These are phyloP conservation scores for Bocquillonia castaneifolia DNA, from an alignment of 441 rosid species.

Conservation along the genomic window DNA sequence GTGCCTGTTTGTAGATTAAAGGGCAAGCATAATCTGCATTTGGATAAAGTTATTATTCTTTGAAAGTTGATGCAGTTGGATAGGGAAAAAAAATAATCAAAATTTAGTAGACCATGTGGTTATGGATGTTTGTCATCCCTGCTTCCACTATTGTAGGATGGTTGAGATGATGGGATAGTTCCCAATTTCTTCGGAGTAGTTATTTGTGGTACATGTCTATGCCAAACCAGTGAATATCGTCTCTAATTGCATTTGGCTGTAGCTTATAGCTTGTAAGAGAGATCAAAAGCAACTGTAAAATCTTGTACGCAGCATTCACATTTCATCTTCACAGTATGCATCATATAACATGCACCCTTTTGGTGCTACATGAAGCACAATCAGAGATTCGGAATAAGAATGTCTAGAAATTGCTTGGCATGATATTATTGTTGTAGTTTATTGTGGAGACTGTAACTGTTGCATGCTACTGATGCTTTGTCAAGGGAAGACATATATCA, in stretches of 20 bases:
- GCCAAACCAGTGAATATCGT: too few relatives aligned
- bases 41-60: too few relatives aligned
- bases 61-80: neutral
- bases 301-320: neutral
- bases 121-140: neutral
- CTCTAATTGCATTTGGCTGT: neutral
- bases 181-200: neutral
- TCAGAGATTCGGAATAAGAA: neutral
- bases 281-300: neutral
- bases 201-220: neutral
- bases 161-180: neutral
- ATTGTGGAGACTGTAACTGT: neutral
- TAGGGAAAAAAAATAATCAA: neutral
- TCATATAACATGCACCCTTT: neutral
- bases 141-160: neutral
- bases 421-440: neutral
- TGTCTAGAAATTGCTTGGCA: neutral
- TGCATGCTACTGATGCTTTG: neutral
- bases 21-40: neutral
- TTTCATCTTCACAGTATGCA: neutral
- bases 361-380: neutral
- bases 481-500: neutral
- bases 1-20: neutral
- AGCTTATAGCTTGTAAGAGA: neutral
- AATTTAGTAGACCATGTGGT: neutral